phyloP scores from a whole-genome alignment of 352 stramenopile genomes.

The Phytophthora brassicae region DNA sequence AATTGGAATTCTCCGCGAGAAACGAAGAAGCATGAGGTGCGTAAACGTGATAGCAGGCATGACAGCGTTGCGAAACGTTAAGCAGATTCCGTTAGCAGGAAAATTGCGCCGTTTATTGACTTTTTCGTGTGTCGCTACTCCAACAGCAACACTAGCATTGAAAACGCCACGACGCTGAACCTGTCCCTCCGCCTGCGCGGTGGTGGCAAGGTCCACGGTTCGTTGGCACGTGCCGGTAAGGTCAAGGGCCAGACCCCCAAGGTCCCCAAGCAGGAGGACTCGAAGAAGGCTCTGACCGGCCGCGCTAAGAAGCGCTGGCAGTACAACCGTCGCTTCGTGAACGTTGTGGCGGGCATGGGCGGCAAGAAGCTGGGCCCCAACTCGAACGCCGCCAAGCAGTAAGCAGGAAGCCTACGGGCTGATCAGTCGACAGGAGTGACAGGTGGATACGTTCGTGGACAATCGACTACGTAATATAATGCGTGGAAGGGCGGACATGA shows the following conservation, averaged over 20 bases:
- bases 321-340: constrained; percentile 99
- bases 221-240: constrained; percentile 99
- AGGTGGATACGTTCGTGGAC: too few relatives aligned
- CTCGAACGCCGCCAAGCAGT: constrained; percentile 96
- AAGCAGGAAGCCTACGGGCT: constrained; percentile 26
- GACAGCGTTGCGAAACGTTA: not conserved
- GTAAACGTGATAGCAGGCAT: not conserved
- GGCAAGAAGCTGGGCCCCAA: constrained; percentile 98
- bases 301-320: constrained; percentile 99
- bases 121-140: not conserved
- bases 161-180: constrained; percentile 97
- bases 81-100: not conserved
- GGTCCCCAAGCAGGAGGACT: constrained; percentile 98
- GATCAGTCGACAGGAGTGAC: not conserved
- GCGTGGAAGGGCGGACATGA: constrained; percentile 5
- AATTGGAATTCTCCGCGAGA: constrained; percentile 71
- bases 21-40: constrained; percentile 67
- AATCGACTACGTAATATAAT: constrained; percentile 6
- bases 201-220: constrained; percentile 99
- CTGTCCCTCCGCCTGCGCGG: constrained; percentile 94
- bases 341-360: constrained; percentile 96
- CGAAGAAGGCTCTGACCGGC: constrained; percentile 96
- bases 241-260: constrained; percentile 99
- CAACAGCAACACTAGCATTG: constrained; percentile 96
- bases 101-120: constrained; percentile 7